Evolutionary conservation across 2,329 filamentous ascomycete species (phyloP).

Genomic region (Lecanicillium sp.): DNA sequence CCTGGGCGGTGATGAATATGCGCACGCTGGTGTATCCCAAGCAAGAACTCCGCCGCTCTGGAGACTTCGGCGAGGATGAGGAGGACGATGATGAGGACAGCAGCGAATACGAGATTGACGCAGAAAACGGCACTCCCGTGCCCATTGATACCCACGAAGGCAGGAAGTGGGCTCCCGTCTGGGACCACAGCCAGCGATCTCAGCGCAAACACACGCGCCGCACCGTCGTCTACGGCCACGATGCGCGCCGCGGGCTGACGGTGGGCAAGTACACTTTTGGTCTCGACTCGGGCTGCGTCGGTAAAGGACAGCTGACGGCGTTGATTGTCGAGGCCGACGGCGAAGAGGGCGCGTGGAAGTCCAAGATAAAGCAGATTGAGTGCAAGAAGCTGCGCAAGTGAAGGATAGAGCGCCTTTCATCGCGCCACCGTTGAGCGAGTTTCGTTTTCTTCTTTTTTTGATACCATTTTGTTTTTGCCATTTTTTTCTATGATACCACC

Average conservation of each 20-base stretch:
- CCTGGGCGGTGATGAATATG: constrained; percentile 87
- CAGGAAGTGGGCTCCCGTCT: constrained; percentile 59
- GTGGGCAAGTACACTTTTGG: constrained; percentile 66
- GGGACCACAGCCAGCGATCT: constrained; percentile 44
- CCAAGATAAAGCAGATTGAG: constrained; percentile 32
- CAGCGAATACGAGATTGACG: constrained; percentile 12
- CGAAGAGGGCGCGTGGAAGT: constrained; percentile 22
- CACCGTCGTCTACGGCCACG: constrained; percentile 83
- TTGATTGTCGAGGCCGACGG: constrained; percentile 57
- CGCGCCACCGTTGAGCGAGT: not conserved
- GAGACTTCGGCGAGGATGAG: constrained; percentile 11
- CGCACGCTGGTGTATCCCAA: constrained; percentile 59
- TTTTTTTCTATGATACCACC: no score
- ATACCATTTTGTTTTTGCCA: constrained; percentile 6
- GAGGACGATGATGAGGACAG: constrained; percentile 7
- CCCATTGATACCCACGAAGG: constrained; percentile 41
- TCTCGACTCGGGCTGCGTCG: constrained; percentile 75
- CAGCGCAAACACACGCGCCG: constrained; percentile 29
- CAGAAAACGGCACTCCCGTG: constrained; percentile 14
- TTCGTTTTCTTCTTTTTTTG: not conserved
- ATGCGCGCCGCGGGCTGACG: constrained; percentile 61
- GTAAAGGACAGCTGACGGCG: constrained; percentile 67
- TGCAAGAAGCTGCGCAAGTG: constrained; percentile 21
- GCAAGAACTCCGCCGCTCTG: constrained; percentile 26
- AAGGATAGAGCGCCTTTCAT: no score